These are phyloP conservation scores for Testicularia cyperi DNA, from an alignment of 1,284 basidiomycete species.

Conservation along the genomic window DNA sequence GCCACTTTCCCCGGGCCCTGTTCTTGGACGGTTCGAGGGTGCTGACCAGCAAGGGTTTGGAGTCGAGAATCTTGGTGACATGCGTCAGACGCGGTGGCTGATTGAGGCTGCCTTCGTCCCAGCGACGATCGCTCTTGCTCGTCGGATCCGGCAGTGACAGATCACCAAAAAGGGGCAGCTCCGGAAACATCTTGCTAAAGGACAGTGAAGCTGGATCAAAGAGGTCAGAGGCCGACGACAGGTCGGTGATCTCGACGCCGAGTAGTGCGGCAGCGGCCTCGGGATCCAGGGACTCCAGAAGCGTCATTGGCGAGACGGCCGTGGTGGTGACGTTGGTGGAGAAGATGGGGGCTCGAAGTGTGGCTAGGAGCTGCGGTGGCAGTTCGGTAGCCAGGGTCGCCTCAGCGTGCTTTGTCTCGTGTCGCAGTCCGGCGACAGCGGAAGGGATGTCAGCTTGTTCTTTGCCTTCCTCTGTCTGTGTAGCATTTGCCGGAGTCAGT, in stretches of 20 bases:
- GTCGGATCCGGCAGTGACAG: slow-evolving; percentile 21
- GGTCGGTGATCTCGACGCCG: slow-evolving; percentile 36
- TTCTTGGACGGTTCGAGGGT: slow-evolving; percentile 65
- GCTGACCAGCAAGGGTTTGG: slow-evolving; percentile 65
- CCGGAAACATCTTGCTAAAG: slow-evolving; percentile 62
- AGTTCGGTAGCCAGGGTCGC: slow-evolving; percentile 46
- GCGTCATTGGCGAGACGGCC: slow-evolving; percentile 43
- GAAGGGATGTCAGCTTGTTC: neutral
- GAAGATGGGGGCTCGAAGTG: slow-evolving; percentile 56
- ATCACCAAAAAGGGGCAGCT: slow-evolving; percentile 63
- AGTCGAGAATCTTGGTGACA: slow-evolving; percentile 65
- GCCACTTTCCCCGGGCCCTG: slow-evolving; percentile 61
- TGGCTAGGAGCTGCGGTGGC: slow-evolving; percentile 48
- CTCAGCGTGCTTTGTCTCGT: slow-evolving; percentile 27
- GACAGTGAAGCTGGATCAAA: slow-evolving; percentile 41
- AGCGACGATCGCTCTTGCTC: slow-evolving; percentile 62
- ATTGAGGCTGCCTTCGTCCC: slow-evolving; percentile 61
- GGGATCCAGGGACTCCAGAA: slow-evolving; percentile 46
- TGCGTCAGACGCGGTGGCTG: slow-evolving; percentile 60
- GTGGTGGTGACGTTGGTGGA: slow-evolving; percentile 45
- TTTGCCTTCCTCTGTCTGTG: neutral
- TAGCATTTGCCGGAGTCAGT: too few relatives aligned
- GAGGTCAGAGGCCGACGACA: slow-evolving; percentile 26
- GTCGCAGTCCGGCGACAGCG: slow-evolving; percentile 7
- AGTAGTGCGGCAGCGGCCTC: slow-evolving; percentile 43